phyloP scores from a whole-genome alignment of 2,329 filamentous ascomycete genomes.

The Calycina herbarum region DNA sequence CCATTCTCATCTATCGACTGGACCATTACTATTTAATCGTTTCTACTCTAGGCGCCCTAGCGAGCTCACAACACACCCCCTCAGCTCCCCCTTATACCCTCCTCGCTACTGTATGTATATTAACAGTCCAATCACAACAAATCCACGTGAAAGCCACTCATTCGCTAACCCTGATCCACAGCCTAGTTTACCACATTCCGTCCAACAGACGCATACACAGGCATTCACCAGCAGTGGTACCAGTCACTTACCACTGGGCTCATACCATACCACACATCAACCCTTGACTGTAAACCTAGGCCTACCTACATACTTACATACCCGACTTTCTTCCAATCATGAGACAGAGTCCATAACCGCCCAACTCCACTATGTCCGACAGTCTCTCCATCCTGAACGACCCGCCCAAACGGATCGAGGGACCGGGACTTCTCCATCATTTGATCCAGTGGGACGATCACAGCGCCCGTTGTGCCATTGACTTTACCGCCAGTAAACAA shows the following conservation, averaged over 20 bases:
- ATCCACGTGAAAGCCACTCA: slow-evolving; percentile 4
- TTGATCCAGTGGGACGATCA: slow-evolving; percentile 53
- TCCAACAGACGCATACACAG: not conserved
- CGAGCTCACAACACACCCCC: not conserved
- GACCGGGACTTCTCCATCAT: slow-evolving; percentile 59
- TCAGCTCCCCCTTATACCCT: not conserved
- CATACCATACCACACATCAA: not conserved
- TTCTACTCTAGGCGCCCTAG: slow-evolving; percentile 1
- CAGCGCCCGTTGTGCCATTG: slow-evolving; percentile 55
- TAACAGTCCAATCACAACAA: not conserved
- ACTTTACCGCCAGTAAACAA: slow-evolving; percentile 55
- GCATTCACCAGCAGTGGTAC: not conserved
- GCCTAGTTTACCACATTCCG: not conserved
- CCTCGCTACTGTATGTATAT: not conserved
- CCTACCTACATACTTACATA: not conserved
- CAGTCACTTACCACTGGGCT: not conserved
- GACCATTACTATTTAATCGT: not conserved
- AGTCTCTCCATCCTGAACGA: slow-evolving; percentile 58
- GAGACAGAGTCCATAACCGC: slow-evolving; percentile 16
- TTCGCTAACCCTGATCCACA: slow-evolving; percentile 15
- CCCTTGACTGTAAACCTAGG: not conserved
- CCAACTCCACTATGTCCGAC: slow-evolving; percentile 26
- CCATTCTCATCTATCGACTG: not conserved
- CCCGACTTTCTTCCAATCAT: slow-evolving; percentile 16
- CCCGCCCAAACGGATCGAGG: slow-evolving; percentile 50